Conservation (phyloP, 345 rosid genomes). For the Acer campestre region DNA sequence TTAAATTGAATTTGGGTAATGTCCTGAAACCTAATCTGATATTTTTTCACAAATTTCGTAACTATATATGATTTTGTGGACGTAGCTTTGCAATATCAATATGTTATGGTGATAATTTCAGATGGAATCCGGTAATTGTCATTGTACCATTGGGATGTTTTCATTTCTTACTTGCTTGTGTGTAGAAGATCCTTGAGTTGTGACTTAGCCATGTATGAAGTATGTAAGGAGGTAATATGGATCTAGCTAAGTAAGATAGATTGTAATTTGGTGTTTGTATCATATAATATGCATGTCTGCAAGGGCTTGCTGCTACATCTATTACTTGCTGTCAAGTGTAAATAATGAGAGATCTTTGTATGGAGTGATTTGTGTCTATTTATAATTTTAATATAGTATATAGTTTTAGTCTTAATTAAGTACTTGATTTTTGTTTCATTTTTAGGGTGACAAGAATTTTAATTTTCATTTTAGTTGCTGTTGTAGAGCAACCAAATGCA, state of each 20-base stretch:
- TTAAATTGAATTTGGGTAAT: constrained; percentile 6
- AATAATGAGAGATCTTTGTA: constrained; percentile 1
- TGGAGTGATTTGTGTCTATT: background rate
- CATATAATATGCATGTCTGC: background rate
- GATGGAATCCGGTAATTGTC: background rate
- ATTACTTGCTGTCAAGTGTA: constrained; percentile 11
- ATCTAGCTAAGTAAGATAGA: background rate
- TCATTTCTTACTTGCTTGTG: background rate
- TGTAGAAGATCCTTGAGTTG: background rate
- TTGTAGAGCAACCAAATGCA: background rate
- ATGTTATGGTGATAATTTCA: constrained; percentile 4
- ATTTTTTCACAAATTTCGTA: constrained; percentile 1
- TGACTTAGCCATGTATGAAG: background rate
- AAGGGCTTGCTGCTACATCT: background rate
- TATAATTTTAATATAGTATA: background rate
- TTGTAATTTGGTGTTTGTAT: background rate
- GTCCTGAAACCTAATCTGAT: constrained; percentile 3
- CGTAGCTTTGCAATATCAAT: constrained; percentile 7
- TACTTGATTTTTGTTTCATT: background rate
- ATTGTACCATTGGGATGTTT: constrained; percentile 5
- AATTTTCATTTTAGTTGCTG: background rate
- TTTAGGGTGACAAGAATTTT: background rate
- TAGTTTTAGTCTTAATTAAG: background rate
- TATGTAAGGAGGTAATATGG: background rate
- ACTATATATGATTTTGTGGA: constrained; percentile 13